Evolutionary conservation across 495 filamentous ascomycete genomes (phyloP), one percentile per base, ranked within the genome.

Genomic region (Podospora conica): DNA sequence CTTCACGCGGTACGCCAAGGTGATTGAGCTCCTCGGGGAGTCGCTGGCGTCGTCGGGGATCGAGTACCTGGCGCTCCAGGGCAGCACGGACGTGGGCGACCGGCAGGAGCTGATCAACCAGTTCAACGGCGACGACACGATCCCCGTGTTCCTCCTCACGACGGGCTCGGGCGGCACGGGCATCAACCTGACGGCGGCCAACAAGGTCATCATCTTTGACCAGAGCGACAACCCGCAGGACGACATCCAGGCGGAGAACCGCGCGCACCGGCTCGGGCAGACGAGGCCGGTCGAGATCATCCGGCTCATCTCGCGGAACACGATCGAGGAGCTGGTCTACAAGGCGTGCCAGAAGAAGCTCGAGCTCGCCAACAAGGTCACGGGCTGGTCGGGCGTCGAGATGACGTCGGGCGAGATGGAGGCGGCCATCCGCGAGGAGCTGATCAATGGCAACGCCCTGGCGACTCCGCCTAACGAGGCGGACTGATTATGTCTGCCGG

Each of bases 181-280:
- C 18, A 96, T 98, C 78, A 98, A 98, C 77, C 76, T 98, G 31
- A 91, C 92, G 12, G 91, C 88, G 54, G 96, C 95, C 3, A 98
- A 98, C 79, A 97, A 96, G 80, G 93, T 98, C 66, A 86, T 98
- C 75, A 94, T 98, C 71, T 97, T 98, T 73, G 95, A 98, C 76
- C 91, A 90, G 60, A 89, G 85, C 28, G 97, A 98, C 77, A 98
- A 98, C 70, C 95, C 95, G 0, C 95, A 98, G 75, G 93, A 97
- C 64, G 95, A 98, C 72, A 84, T 95, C 1, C 95, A 98, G 75
- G 95, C 95, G 0, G 93, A 97, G 78, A 97, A 98, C 73, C 90
- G 95, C 21, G 95, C 95, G 1, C 95, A 98, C 78, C 87, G 95
- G 4, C 91, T 98, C 11, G 96, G 95, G 1, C 95, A 98, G 75